Percentiles rank a stretch among this genome's conserved stretches.
Evolutionary conservation across 2,329 filamentous ascomycete species (phyloP).

Genomic region (Calonectria leucothoes): DNA sequence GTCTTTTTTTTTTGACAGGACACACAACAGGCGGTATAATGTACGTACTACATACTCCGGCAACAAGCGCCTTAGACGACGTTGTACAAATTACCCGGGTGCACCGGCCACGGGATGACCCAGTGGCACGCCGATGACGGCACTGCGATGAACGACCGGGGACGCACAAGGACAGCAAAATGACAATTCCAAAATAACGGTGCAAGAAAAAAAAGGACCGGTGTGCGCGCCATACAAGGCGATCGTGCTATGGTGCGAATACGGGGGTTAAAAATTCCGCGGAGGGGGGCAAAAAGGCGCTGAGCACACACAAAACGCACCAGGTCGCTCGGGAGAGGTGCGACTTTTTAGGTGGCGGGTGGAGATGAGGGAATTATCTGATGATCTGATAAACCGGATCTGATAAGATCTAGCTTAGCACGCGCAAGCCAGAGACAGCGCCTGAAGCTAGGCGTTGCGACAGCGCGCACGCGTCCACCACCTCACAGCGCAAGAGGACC

Average conservation of each 20-base stretch:
- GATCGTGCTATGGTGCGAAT: constrained; percentile 31
- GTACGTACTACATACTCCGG: no score
- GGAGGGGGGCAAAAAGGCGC: not conserved
- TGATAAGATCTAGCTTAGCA: constrained; percentile 50
- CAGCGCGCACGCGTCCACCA: not conserved
- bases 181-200: not conserved
- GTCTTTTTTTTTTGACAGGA: no score
- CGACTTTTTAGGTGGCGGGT: constrained; percentile 27
- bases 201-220: constrained; percentile 15
- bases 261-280: constrained; percentile 29
- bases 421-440: constrained; percentile 2
- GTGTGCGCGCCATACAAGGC: constrained; percentile 29
- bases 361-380: constrained; percentile 61
- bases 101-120: not conserved
- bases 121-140: constrained; percentile 34
- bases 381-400: constrained; percentile 67
- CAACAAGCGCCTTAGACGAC: not conserved
- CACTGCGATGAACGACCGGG: constrained; percentile 24
- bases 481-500: not conserved
- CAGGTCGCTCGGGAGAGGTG: not conserved
- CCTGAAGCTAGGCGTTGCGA: not conserved
- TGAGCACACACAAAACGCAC: not conserved
- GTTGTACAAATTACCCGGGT: not conserved
- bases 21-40: not conserved
- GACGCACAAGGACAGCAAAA: constrained; percentile 11